Base-by-base conservation (phyloP, 2,329 filamentous ascomycete species). In the Aspergillus sp. region DNA sequence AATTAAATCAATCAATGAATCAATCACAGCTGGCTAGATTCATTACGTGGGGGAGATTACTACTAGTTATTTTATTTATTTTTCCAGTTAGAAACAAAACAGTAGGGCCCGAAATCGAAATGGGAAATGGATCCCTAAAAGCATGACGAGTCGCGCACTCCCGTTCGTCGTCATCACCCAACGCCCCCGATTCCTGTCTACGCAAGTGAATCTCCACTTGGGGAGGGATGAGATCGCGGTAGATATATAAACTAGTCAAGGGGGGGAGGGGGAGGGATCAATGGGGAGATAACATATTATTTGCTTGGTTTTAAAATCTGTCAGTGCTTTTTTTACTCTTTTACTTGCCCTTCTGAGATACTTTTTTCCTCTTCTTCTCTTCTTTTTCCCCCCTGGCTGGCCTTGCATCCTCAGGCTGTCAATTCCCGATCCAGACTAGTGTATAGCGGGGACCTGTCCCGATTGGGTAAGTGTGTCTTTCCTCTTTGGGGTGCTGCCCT, bases 401-500 rank as follows among this genome's bases (percentile, higher is more conserved):
- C 49, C 21, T 58, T 10, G 50, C 54, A 55, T 55, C 58, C 61
- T 63, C 54, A 64, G 62, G 60, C 60, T 54, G 19, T 23, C 15
- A 27, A 50, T 62, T 52, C 65, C 65, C 52, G 30, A 63, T 64
- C 39, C 11, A 36, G 47, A 64, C 41, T 63, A 63, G 63, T 19
- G 62, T 52, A 59, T 65, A 11, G 68, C 71, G 70, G 68, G 68
- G 59, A 61, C 60, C 49, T 57, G 57, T 63, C 70, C 51, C 64
- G 54, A 62, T 67, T 36, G 50, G 59, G 65, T 62, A 64, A 62
- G 65, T 63, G 25, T 57, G 54, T 42, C 57, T 52, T 59, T 71
- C 67, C 66, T 70, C 60, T 69, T 68, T 67, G 5, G 61, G 68
- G 67, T 55, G 64, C 69, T 68, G 63, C 60, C 61, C 68, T 68